Conservation (phyloP, 495 filamentous ascomycete genomes). For the Trichoderma erinaceum region DNA sequence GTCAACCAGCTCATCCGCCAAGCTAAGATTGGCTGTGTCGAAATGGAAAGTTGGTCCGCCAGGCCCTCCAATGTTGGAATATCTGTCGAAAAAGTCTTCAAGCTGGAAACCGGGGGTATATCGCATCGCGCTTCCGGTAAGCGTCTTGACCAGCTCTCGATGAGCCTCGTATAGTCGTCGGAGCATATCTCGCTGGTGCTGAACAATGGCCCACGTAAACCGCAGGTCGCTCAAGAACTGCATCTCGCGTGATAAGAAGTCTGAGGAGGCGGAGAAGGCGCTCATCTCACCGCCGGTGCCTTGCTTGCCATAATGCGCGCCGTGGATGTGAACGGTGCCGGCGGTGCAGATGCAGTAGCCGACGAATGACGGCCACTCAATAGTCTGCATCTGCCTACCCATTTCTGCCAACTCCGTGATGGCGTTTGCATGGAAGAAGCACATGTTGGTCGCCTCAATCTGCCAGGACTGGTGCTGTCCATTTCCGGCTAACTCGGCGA, state of each 20-base stretch:
- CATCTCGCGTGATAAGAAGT: slow-evolving; percentile 71
- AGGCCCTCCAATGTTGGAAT: slow-evolving; percentile 42
- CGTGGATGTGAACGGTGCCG: slow-evolving; percentile 79
- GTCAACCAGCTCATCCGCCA: slow-evolving; percentile 49
- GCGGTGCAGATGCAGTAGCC: slow-evolving; percentile 78
- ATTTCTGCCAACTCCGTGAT: slow-evolving; percentile 78
- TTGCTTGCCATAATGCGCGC: slow-evolving; percentile 64
- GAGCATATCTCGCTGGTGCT: slow-evolving; percentile 71
- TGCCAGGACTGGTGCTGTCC: slow-evolving; percentile 88
- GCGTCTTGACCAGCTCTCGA: slow-evolving; percentile 62
- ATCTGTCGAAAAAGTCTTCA: slow-evolving; percentile 82
- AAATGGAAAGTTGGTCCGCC: slow-evolving; percentile 42
- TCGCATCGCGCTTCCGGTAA: slow-evolving; percentile 51
- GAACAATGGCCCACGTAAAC: slow-evolving; percentile 66
- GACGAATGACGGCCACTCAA: slow-evolving; percentile 79
- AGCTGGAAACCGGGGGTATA: slow-evolving; percentile 75
- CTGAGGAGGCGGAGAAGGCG: slow-evolving; percentile 49
- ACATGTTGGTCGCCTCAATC: slow-evolving; percentile 79
- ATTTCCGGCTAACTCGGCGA: slow-evolving; percentile 67
- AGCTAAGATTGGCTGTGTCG: slow-evolving; percentile 44
- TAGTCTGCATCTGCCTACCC: slow-evolving; percentile 54
- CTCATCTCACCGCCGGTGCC: slow-evolving; percentile 55
- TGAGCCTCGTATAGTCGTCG: slow-evolving; percentile 68
- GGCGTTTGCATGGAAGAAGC: slow-evolving; percentile 80
- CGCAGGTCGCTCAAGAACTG: slow-evolving; percentile 68